Conservation (phyloP, 176 grass and related monocot genomes). For the Aegilops bicornis region DNA sequence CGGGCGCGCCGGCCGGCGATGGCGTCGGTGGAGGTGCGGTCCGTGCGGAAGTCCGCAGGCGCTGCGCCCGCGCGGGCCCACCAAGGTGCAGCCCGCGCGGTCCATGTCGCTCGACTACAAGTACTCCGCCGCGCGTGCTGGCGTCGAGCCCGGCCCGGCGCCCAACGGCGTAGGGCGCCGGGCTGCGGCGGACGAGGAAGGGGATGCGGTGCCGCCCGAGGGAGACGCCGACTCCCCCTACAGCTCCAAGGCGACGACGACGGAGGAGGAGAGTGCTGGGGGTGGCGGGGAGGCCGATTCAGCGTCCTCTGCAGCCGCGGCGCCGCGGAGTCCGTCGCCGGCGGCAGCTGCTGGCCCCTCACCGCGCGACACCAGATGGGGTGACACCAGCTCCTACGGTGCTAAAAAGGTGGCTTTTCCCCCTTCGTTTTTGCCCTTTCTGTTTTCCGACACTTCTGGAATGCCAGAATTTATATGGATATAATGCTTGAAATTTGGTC, state of each 20-base stretch:
- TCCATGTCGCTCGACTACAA: conserved; percentile 70
- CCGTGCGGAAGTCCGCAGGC: conserved; percentile 61
- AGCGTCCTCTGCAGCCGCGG: background rate
- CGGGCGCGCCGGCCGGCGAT: conserved; percentile 36
- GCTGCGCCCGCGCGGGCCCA: conserved; percentile 45
- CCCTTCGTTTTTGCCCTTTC: background rate
- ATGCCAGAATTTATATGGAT: background rate
- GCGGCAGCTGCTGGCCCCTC: conserved; percentile 32
- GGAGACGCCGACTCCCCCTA: conserved; percentile 71
- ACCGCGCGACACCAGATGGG: conserved; percentile 55
- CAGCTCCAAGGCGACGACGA: conserved; percentile 47
- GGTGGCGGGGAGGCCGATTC: conserved; percentile 40
- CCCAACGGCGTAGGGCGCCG: conserved; percentile 24
- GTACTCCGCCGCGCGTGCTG: conserved; percentile 18
- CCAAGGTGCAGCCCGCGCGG: conserved; percentile 56
- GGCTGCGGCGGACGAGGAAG: conserved; percentile 18
- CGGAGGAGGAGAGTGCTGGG: conserved; percentile 24
- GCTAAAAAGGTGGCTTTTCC: conserved; percentile 69
- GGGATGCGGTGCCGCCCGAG: conserved; percentile 23
- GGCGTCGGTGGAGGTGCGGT: conserved; percentile 74
- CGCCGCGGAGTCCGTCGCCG: conserved; percentile 29
- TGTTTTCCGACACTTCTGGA: conserved; percentile 20
- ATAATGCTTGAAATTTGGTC: background rate
- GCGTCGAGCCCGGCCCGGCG: background rate
- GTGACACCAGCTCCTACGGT: conserved; percentile 81